Conservation (phyloP, 805 yeast species). For the Ogataea haglerorum region DNA sequence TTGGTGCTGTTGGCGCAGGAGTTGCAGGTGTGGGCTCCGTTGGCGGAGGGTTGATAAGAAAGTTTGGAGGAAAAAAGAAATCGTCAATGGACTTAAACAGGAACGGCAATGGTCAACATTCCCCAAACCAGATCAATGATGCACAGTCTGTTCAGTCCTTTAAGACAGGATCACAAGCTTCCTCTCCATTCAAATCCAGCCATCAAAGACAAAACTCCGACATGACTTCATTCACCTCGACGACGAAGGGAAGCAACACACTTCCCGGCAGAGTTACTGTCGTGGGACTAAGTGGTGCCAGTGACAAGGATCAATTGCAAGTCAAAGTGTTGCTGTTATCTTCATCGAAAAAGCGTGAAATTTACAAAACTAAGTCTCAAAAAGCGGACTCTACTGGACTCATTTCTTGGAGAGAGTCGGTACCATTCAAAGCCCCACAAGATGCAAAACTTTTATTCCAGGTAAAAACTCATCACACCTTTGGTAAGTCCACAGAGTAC, state of each 20-base stretch:
- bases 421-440: constrained; percentile 62
- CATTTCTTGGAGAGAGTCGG: constrained; percentile 58
- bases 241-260: constrained; percentile 35
- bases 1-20: constrained; percentile 41
- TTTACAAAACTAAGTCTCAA: constrained; percentile 60
- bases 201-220: constrained; percentile 29
- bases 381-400: constrained; percentile 47
- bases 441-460: constrained; percentile 58
- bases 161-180: constrained; percentile 15
- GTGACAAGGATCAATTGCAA: constrained; percentile 34
- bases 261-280: constrained; percentile 56
- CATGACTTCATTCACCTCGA: constrained; percentile 35
- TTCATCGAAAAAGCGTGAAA: constrained; percentile 44
- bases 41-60: constrained; percentile 33
- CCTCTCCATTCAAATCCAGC: constrained; percentile 11
- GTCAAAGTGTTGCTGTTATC: constrained; percentile 50
- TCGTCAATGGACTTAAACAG: constrained; percentile 18
- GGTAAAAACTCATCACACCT: constrained; percentile 63
- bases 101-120: constrained; percentile 13
- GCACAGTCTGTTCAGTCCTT: constrained; percentile 38
- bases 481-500: constrained; percentile 66
- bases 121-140: constrained; percentile 30
- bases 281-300: constrained; percentile 32
- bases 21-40: constrained; percentile 41
- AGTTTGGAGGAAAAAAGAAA: constrained; percentile 14